phyloP scores from a whole-genome alignment of 108 stramenopile genomes.

The Cyclotella cryptica region DNA sequence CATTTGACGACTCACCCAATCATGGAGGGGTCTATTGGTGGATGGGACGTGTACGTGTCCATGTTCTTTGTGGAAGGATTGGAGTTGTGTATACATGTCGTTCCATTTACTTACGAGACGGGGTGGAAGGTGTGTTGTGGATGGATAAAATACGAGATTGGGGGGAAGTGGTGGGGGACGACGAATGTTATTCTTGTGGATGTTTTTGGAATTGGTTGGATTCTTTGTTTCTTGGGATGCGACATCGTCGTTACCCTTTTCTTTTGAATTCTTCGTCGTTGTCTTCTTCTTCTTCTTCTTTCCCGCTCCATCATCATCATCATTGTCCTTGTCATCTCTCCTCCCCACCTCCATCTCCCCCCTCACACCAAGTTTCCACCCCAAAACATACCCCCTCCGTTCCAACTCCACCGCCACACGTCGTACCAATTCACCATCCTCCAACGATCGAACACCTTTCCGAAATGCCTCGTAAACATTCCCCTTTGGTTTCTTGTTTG shows the following conservation, averaged over 20 bases:
- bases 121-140: neutral
- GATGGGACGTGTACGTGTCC: neutral
- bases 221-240: neutral
- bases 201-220: neutral
- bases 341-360: neutral
- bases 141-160: neutral
- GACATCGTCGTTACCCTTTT: neutral
- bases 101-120: neutral
- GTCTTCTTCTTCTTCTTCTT: neutral
- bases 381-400: slow-evolving; percentile 8
- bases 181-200: neutral
- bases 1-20: slow-evolving; percentile 12
- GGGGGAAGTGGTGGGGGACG: neutral
- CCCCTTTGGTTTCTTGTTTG: neutral
- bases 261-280: neutral
- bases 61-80: neutral
- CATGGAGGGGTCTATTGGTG: neutral
- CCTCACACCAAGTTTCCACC: slow-evolving; percentile 5
- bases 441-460: neutral
- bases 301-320: no score
- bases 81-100: slow-evolving; percentile 4
- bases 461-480: neutral
- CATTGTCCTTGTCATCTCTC: neutral
- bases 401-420: slow-evolving; percentile 13
- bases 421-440: slow-evolving; percentile 10